Base-by-base conservation (phyloP, 306 rosid genomes). In the Adenanthera pavonina region DNA sequence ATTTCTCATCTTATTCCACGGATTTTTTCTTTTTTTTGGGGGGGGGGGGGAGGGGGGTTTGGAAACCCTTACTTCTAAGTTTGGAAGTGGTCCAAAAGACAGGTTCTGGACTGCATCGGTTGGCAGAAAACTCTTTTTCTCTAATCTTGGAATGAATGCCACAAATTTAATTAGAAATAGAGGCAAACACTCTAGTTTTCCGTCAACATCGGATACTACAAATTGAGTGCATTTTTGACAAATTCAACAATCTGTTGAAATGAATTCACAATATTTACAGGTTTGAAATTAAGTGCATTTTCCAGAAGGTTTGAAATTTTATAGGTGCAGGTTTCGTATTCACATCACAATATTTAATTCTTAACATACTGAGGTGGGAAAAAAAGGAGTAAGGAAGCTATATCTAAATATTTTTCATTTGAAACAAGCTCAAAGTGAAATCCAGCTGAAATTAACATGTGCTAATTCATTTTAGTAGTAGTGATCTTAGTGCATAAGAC, bases 21-120 rank as follows among this genome's bases (percentile, higher is more conserved):
- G 36, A 69, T 25, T 25, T 25, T 25, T 25, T 25, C 1, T 25
- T 10, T 20, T 35, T 44, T 34, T 17, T 53, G 35, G 69, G 54
- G 44, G 56, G 49, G 36, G 7, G 7, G 35, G 69, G 54, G 44
- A 44, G 49, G 36, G 7, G 7, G 71, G 34, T 19, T 35, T 4
- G 25, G 16, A 71, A 69, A n/a, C 68, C 14, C 13, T 25, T 54
- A 25, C 15, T 19, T 53, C 61, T 59, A 64, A 48, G 35, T 48
- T 70, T 68, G 65, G 60, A 78, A 73, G 33, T 64, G 53, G 34
- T 71, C 48, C 52, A 20, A 40, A 70, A 76, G 43, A 8, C 43
- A 25, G 30, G 10, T n/a, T 57, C 49, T 61, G 9, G 8, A 61
- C 7, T 30, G 67, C 67, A 61, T 61, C 11, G 67, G 34, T 61